Evolutionary conservation across 495 filamentous ascomycete species (phyloP), one percentile per base, ranked within the genome.

Genomic region (Aspergillus bridgeri): DNA sequence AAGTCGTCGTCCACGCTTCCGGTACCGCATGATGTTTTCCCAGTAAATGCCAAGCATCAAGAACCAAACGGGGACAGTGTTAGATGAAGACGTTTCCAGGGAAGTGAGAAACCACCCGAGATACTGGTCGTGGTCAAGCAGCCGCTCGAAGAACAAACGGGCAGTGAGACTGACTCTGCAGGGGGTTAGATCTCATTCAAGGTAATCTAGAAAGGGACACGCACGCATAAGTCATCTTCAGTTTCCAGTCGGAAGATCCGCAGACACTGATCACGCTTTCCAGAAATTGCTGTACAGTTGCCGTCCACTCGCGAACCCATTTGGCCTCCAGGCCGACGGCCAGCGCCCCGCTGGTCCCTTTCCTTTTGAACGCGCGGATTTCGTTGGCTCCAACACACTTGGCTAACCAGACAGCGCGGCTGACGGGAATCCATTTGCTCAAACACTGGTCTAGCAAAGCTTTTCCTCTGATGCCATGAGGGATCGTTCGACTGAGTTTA

Each of bases 321-420:
- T 93, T 94, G 13, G 81, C 77, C 68, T 98, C 92, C 9, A 88
- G 83, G 2, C 86, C 89, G 29, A 89, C 72, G 5, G 86, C 84
- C 56, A 89, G 77, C 22, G 85, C 77, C 15, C 87, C 87, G 56
- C 83, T 86, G 0, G 89, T 89, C 20, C 90, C 91, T 70, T 96
- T 96, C 22, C 94, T 83, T 71, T 93, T 92, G 65, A 93, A 92
- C 0, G 90, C 88, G 29, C 95, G 84, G 22, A 98, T 86, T 69
- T 98, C 94, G 64, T 98, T 98, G 19, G 91, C 90, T 52, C 95
- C 95, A 17, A 98, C 92, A 72, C 94, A 98, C 64, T 93, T 95
- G 25, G 88, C 89, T 50, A 98, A 82, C 94, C 94, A 98, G 7
- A 98, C 82, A 20, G 95, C 92, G 48, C 94, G 83, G 52, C 86